Conservation (phyloP, 1,284 basidiomycete genomes). For the Caloboletus inedulis region DNA sequence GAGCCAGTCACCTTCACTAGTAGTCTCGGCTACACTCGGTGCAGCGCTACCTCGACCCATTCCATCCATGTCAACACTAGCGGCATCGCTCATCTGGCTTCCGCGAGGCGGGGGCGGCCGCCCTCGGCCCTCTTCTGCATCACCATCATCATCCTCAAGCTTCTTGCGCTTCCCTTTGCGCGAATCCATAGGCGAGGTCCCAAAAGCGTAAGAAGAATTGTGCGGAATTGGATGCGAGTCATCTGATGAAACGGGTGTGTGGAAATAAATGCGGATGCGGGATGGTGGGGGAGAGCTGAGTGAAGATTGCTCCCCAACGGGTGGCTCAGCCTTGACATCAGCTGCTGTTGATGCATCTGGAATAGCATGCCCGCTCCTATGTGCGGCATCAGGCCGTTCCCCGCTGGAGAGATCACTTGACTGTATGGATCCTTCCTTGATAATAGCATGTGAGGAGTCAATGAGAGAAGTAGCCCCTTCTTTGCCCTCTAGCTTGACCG, state of each 20-base stretch:
- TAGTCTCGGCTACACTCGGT: slow-evolving; percentile 66
- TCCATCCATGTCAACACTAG: slow-evolving; percentile 42
- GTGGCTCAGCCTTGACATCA: slow-evolving; percentile 31
- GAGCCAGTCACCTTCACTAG: slow-evolving; percentile 76
- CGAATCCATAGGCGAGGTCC: slow-evolving; percentile 50
- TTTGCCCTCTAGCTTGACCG: slow-evolving; percentile 38
- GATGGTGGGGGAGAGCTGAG: slow-evolving; percentile 56
- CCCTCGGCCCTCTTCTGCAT: slow-evolving; percentile 66
- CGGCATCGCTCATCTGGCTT: slow-evolving; percentile 39
- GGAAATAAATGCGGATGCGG: slow-evolving; percentile 83
- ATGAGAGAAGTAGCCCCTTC: slow-evolving; percentile 33
- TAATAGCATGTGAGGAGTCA: slow-evolving; percentile 28
- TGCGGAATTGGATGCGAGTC: slow-evolving; percentile 70
- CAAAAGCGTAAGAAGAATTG: slow-evolving; percentile 42
- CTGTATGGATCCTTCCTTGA: slow-evolving; percentile 44
- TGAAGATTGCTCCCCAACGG: slow-evolving; percentile 29
- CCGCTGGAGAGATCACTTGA: slow-evolving; percentile 26
- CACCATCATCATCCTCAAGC: slow-evolving; percentile 77
- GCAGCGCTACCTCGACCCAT: slow-evolving; percentile 62
- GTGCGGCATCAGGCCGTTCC: slow-evolving; percentile 28
- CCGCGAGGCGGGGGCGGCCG: slow-evolving; percentile 55
- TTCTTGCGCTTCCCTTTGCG: slow-evolving; percentile 81
- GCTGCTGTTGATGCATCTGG: slow-evolving; percentile 22
- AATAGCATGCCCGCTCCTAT: slow-evolving; percentile 31
- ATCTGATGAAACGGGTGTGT: slow-evolving; percentile 76